These are phyloP conservation scores for Thelephora aurantiotincta DNA, from an alignment of 768 basidiomycete species.

Conservation along the genomic window DNA sequence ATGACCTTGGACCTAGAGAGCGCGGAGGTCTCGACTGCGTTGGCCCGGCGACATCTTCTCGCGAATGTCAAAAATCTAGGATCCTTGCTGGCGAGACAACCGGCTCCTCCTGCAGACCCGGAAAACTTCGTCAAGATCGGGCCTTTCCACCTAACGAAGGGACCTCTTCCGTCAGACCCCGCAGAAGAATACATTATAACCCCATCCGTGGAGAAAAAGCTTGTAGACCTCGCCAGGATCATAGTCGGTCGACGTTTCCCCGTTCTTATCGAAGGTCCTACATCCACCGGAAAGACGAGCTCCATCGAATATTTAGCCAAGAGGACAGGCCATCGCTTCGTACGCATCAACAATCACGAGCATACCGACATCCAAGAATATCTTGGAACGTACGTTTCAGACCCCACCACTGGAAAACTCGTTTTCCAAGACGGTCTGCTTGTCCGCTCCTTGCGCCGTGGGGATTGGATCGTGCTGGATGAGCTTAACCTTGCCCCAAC, in stretches of 20 bases:
- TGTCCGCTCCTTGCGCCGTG: slow-evolving; percentile 79
- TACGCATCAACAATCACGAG: slow-evolving; percentile 99
- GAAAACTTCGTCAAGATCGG: slow-evolving; percentile 67
- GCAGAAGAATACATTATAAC: slow-evolving; percentile 87
- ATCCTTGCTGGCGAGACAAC: slow-evolving; percentile 62
- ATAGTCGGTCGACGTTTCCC: slow-evolving; percentile 82
- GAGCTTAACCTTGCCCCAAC: slow-evolving; percentile 96
- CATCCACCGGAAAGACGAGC: slow-evolving; percentile 94
- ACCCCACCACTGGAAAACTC: slow-evolving; percentile 83
- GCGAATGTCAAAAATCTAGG: slow-evolving; percentile 65
- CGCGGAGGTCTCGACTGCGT: slow-evolving; percentile 42
- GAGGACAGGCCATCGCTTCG: slow-evolving; percentile 86
- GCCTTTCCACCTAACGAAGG: slow-evolving; percentile 80
- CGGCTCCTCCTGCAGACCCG: slow-evolving; percentile 34
- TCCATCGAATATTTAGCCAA: slow-evolving; percentile 91
- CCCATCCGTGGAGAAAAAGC: slow-evolving; percentile 85
- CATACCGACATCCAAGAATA: slow-evolving; percentile 99
- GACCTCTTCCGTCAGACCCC: slow-evolving; percentile 46
- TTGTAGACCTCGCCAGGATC: slow-evolving; percentile 90
- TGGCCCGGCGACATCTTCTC: slow-evolving; percentile 71
- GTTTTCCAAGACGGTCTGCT: slow-evolving; percentile 91
- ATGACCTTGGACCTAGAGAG: slow-evolving; percentile 80
- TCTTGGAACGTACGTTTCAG: slow-evolving; percentile 90
- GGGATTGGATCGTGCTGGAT: slow-evolving; percentile 97
- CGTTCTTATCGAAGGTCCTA: slow-evolving; percentile 94